phyloP scores from a whole-genome alignment of 2,329 filamentous ascomycete species.

The Sarocladiaceae sp. region DNA sequence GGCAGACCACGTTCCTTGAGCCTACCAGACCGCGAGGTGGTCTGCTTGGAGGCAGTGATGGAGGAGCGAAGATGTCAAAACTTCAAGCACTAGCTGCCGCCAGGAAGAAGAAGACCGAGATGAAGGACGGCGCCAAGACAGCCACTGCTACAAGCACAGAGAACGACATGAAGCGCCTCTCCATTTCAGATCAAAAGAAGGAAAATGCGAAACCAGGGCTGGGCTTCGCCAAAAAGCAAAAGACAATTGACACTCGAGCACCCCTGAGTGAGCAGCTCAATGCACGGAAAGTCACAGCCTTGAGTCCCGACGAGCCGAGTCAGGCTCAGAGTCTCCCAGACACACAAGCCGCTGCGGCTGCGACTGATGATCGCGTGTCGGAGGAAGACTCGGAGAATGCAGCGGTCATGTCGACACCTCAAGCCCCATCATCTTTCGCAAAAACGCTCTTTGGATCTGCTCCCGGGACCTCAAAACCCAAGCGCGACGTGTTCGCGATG shows the following conservation, averaged over 20 bases:
- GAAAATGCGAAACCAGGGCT: conserved; percentile 20
- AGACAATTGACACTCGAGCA: conserved; percentile 11
- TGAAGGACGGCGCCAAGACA: conserved; percentile 30
- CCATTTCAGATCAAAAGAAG: conserved; percentile 24
- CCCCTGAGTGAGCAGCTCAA: background rate
- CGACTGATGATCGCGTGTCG: background rate
- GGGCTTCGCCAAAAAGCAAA: conserved; percentile 21
- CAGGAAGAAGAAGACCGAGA: conserved; percentile 76
- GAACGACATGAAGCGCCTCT: conserved; percentile 25
- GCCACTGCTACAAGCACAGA: conserved; percentile 16
- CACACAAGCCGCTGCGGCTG: no score
- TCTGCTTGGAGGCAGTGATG: conserved; percentile 71
- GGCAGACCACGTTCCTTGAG: conserved; percentile 62
- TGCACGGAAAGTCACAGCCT: background rate
- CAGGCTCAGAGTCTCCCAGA: no score
- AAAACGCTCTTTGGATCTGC: conserved; percentile 45
- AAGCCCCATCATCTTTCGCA: conserved; percentile 53
- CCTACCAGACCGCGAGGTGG: conserved; percentile 54
- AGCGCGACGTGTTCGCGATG: conserved; percentile 34
- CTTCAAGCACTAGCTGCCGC: conserved; percentile 85
- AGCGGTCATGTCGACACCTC: conserved; percentile 15
- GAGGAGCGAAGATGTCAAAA: conserved; percentile 74
- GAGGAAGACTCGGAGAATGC: conserved; percentile 2
- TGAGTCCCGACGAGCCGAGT: background rate
- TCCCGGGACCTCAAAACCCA: conserved; percentile 23